Evolutionary conservation across 1,139 yeast genomes (phyloP), one percentile per base, ranked within the genome.

Genomic region (Protomyces pachydermus): DNA sequence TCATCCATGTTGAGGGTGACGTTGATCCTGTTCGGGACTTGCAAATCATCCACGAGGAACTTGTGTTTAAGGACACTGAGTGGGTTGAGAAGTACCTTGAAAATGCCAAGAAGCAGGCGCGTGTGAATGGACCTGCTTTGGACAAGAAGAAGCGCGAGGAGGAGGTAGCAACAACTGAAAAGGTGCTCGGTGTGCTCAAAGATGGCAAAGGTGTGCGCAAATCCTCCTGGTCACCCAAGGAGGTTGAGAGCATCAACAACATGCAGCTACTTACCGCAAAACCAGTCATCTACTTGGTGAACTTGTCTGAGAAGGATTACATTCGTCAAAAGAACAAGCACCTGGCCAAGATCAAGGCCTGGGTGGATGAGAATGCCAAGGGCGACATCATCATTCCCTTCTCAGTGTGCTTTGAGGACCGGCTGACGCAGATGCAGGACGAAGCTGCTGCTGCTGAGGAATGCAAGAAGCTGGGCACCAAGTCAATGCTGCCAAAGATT

Each of bases 311-410:
- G 82, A 87, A 81, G 73, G 98, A 95, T 77, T 93, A 87, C 79
- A 82, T 91, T 73, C 88, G 98, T 82, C 93, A 91, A 85, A 93
- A 93, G 88, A 93, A 95, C 83, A 93, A 93, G 86, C 88, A 90
- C 77, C 82, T 93, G 77, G 79, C 87, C 68, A 85, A 82, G 75
- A 91, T 93, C 77, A 93, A 93, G 81, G 91, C 91, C 81, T 93
- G 99, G 99, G 88, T 95, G 74, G 98, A 95, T 79, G 80, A 81
- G 72, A 81, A 84, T 81, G 91, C 97, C 64, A 95, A 97, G 69
- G 98, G 98, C 73, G 99, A 93, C 78, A 76, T 87, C 69, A 88
- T 93, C 74, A 90, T 93, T 71, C 99, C 99, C 75, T 83, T 93
- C 76, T 87, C 96, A 61, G 97, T 93, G 65, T 87, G 87, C 68